These are phyloP conservation scores for Entomortierella chlamydospora DNA, from an alignment of 192 early-diverging fungal species.

Conservation along the genomic window DNA sequence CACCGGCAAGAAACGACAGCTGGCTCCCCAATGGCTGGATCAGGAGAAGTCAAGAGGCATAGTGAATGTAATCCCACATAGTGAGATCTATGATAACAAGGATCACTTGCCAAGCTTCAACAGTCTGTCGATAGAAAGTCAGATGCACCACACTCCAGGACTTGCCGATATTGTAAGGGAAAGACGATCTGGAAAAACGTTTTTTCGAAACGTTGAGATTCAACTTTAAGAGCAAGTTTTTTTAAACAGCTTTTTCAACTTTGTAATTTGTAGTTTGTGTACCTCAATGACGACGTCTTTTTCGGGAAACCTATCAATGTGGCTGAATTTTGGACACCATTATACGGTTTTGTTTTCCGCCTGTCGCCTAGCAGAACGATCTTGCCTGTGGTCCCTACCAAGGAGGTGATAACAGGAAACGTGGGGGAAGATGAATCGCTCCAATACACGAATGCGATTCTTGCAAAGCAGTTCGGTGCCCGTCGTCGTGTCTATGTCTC, in stretches of 20 bases:
- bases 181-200: background rate
- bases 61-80: slow-evolving; percentile 32
- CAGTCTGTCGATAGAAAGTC: slow-evolving; percentile 56
- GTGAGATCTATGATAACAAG: slow-evolving; percentile 31
- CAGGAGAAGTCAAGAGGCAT: background rate
- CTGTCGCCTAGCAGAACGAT: slow-evolving; percentile 11
- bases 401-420: background rate
- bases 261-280: slow-evolving; percentile 32
- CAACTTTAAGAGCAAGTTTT: background rate
- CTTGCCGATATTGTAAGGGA: slow-evolving; percentile 44
- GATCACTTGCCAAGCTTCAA: slow-evolving; percentile 52
- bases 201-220: background rate
- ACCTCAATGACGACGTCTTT: slow-evolving; percentile 59
- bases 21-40: slow-evolving; percentile 32
- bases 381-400: background rate
- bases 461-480: slow-evolving; percentile 53
- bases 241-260: background rate
- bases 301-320: slow-evolving; percentile 13
- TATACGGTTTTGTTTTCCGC: slow-evolving; percentile 56
- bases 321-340: slow-evolving; percentile 52
- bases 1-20: slow-evolving; percentile 2
- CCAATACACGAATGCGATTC: slow-evolving; percentile 47
- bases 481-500: slow-evolving; percentile 47
- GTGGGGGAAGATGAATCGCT: slow-evolving; percentile 45
- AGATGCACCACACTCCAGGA: slow-evolving; percentile 40